These are phyloP conservation scores for Murraya koenigii DNA, from an alignment of 345 rosid genomes.

Conservation along the genomic window DNA sequence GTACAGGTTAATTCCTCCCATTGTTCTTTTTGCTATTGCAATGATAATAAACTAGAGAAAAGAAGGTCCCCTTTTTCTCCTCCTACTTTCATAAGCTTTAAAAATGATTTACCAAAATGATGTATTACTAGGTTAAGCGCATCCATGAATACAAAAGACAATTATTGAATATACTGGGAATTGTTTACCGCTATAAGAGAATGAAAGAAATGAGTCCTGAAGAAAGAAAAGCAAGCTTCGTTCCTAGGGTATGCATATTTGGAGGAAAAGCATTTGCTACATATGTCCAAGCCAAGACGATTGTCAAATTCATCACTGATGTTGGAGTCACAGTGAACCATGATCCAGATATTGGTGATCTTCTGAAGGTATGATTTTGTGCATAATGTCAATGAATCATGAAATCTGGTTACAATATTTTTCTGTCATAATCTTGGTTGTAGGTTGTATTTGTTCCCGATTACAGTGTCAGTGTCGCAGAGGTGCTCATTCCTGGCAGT, in stretches of 20 bases:
- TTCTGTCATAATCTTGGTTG: not conserved
- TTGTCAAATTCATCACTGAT: constrained; percentile 50
- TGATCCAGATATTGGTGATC: constrained; percentile 45
- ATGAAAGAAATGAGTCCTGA: constrained; percentile 46
- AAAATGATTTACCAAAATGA: not conserved
- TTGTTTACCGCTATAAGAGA: constrained; percentile 44
- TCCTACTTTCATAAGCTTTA: not conserved
- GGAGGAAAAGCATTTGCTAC: constrained; percentile 60
- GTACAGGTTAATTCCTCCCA: constrained; percentile 40
- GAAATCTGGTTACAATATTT: no score
- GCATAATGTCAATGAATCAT: not conserved
- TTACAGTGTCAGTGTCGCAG: constrained; percentile 53
- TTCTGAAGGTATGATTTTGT: constrained; percentile 36
- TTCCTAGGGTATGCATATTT: constrained; percentile 48
- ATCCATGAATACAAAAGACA: constrained; percentile 57
- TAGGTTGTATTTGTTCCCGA: constrained; percentile 54
- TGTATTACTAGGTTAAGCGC: constrained; percentile 34
- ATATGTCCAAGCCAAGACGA: constrained; percentile 55
- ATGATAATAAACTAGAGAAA: not conserved
- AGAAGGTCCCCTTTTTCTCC: not conserved
- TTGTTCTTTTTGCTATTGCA: not conserved
- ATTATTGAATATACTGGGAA: constrained; percentile 43
- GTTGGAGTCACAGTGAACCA: constrained; percentile 42
- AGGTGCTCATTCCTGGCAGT: constrained; percentile 49
- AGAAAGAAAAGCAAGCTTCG: constrained; percentile 30